Evolutionary conservation across 2,329 filamentous ascomycete genomes (phyloP).

Genomic region (Penicillium crustosum): DNA sequence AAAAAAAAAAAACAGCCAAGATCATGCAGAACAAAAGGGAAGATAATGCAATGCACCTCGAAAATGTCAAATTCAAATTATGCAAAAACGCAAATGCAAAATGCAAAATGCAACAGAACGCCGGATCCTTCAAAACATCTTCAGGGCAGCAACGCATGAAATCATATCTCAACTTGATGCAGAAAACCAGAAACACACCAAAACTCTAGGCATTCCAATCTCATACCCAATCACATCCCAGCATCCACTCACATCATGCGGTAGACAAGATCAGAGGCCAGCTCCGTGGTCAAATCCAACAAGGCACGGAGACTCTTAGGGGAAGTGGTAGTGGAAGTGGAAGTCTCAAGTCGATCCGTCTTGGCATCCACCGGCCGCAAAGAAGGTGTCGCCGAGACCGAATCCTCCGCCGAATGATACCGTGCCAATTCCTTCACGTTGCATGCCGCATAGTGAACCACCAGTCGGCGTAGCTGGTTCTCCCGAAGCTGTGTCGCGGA

Average conservation of each 20-base stretch:
- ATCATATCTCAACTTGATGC: conserved; percentile 12
- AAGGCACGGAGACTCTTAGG: conserved; percentile 38
- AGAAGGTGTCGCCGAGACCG: conserved; percentile 23
- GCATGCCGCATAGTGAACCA: conserved; percentile 43
- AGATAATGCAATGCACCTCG: conserved; percentile 16
- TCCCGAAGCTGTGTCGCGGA: conserved; percentile 39
- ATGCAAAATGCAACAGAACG: conserved; percentile 13
- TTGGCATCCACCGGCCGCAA: conserved; percentile 22
- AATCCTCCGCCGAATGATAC: conserved; percentile 34
- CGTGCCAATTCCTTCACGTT: conserved; percentile 41
- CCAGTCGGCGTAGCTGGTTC: conserved; percentile 42
- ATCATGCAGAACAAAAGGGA: conserved; percentile 3
- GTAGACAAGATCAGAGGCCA: conserved; percentile 45
- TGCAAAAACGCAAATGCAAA: neutral
- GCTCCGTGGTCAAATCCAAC: conserved; percentile 39
- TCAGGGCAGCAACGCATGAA: conserved; percentile 13
- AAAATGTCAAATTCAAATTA: conserved; percentile 15
- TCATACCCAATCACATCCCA: conserved; percentile 8
- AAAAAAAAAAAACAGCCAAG: conserved; percentile 1
- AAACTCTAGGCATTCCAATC: neutral
- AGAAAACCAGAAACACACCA: conserved; percentile 2
- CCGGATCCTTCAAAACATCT: conserved; percentile 1
- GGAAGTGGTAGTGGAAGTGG: conserved; percentile 16
- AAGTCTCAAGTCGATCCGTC: conserved; percentile 13
- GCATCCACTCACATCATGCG: conserved; percentile 38